Evolutionary conservation across 2,329 filamentous ascomycete genomes (phyloP).

Genomic region (Lecanicillium sp.): DNA sequence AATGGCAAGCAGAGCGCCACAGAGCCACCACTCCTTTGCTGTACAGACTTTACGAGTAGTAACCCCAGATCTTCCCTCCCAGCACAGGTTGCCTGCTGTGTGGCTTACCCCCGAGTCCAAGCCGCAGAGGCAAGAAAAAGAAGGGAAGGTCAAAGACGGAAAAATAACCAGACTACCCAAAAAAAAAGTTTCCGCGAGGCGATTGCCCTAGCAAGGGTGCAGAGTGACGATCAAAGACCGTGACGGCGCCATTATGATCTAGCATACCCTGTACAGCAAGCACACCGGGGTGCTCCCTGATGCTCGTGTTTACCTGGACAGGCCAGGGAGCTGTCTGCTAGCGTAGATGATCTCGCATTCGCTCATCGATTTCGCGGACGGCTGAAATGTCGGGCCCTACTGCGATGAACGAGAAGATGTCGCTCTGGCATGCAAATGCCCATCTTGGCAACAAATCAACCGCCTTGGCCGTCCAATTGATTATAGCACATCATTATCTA

Average conservation of each 20-base stretch:
- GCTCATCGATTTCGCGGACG: too few relatives aligned
- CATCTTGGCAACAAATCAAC: too few relatives aligned
- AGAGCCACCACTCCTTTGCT: not conserved
- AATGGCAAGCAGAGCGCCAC: not conserved
- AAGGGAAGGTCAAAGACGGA: too few relatives aligned
- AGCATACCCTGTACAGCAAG: not conserved
- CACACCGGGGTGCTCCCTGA: not conserved
- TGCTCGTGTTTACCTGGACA: not conserved
- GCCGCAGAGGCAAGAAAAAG: not conserved
- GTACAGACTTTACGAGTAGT: not conserved
- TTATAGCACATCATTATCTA: too few relatives aligned
- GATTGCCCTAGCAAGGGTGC: not conserved
- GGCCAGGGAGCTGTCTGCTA: not conserved
- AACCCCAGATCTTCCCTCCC: slow-evolving; percentile 3
- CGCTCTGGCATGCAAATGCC: too few relatives aligned
- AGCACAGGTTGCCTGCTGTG: not conserved
- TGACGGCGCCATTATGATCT: slow-evolving; percentile 1
- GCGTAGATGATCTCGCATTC: slow-evolving; percentile 6
- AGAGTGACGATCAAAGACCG: not conserved
- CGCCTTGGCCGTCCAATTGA: too few relatives aligned
- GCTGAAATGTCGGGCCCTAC: too few relatives aligned
- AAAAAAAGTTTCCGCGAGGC: not conserved
- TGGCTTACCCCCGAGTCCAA: not conserved
- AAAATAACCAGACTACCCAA: not conserved
- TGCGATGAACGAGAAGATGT: too few relatives aligned